Evolutionary conservation across 2,329 filamentous ascomycete genomes (phyloP), one percentile per base, ranked within the genome.

Genomic region (Aureobasidium namibiae): DNA sequence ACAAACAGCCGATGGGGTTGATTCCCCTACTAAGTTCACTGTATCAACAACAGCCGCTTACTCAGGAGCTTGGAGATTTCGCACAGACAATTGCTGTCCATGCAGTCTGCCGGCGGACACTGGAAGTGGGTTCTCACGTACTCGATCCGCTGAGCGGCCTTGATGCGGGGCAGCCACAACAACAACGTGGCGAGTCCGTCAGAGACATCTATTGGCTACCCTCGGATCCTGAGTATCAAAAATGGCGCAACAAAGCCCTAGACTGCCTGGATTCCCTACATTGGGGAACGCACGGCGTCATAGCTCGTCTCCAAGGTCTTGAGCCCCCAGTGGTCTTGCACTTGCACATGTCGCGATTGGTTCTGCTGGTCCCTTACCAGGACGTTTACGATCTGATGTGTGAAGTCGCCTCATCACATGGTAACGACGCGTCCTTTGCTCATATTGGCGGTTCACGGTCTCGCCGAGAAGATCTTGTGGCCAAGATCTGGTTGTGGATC

Each of bases 201-300:
- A 56, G 41, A 21, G 52, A 56, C 39, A 39, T 56, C 16, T 56
- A 56, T 34, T 56, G 52, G 52, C 39, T 56, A 3, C 52, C 52
- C 26, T 56, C 52, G 8, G 52, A 56, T 56, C 52, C 52, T n/a
- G 52, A 56, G 24, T 56, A 56, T 18, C 52, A 56, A 34, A 56
- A 56, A 16, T 63, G 62, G 62, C 60, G 62, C 23, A 63, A 63
- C 62, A 62, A 59, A 29, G 48, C 62, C 10, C 61, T 61, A 24
- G 62, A 63, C 31, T 61, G 50, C 16, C 38, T 63, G 10, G 62
- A 63, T 33, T 18, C 53, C 11, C 34, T 63, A 18, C 62, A 63
- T 24, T 62, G 62, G 62, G 59, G 33, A 44, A 61, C 60, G 1
- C 61, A 63, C 46, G 61, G 46, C 14, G 60, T 61, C 38, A 57